A percentile compares a stretch with the other conserved stretches of the same genome.
These are phyloP conservation scores for Suillus occidentalis DNA, from an alignment of 768 basidiomycete species.

Conservation along the genomic window DNA sequence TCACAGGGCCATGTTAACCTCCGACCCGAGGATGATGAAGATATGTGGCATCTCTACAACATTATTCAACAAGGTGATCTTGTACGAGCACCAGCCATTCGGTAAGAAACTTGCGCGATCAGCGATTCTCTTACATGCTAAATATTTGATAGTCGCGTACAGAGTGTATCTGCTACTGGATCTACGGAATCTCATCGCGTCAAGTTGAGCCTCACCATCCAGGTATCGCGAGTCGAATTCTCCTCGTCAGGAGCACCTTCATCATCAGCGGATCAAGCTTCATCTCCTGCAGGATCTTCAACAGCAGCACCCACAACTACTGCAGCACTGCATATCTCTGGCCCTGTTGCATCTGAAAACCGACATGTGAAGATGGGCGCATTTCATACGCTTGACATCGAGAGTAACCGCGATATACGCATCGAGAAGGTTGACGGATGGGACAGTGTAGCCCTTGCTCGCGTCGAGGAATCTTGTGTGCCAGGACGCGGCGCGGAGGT, in stretches of 20 bases:
- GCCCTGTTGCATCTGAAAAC: slow-evolving; percentile 84
- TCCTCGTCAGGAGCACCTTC: slow-evolving; percentile 62
- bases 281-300: slow-evolving; percentile 23
- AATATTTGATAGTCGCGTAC: slow-evolving; percentile 62
- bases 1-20: slow-evolving; percentile 88
- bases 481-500: slow-evolving; percentile 97
- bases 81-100: slow-evolving; percentile 82
- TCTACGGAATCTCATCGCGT: slow-evolving; percentile 91
- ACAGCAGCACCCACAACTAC: slow-evolving; percentile 38
- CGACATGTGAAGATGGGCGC: slow-evolving; percentile 89
- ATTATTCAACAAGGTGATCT: slow-evolving; percentile 87
- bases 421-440: slow-evolving; percentile 87
- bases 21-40: slow-evolving; percentile 96
- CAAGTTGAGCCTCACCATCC: slow-evolving; percentile 79
- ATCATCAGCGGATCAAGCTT: slow-evolving; percentile 44
- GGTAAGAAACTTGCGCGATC: slow-evolving; percentile 41
- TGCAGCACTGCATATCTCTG: slow-evolving; percentile 80
- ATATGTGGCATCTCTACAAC: slow-evolving; percentile 99
- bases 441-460: slow-evolving; percentile 84
- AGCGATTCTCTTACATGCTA: slow-evolving; percentile 9
- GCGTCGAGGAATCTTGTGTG: slow-evolving; percentile 85
- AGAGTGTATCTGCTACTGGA: slow-evolving; percentile 88
- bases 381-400: slow-evolving; percentile 92
- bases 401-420: slow-evolving; percentile 85
- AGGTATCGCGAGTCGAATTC: slow-evolving; percentile 79